phyloP scores from a whole-genome alignment of 2,329 filamentous ascomycete genomes.

The Emergomyces pasteurianus region DNA sequence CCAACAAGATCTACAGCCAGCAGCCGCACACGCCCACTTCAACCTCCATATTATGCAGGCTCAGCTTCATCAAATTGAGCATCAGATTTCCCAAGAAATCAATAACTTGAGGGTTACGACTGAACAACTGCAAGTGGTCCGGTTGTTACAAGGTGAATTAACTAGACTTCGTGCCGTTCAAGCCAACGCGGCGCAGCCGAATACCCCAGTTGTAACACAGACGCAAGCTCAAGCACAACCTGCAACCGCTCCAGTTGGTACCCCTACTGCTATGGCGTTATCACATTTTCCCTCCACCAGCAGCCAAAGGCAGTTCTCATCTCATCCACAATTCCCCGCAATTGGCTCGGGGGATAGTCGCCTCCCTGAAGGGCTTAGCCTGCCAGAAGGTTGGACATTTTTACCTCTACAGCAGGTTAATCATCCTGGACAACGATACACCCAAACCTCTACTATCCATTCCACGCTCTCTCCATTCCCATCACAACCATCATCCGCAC shows the following conservation, averaged over 20 bases:
- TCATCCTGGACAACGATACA: not conserved
- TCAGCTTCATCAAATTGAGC: conserved; percentile 55
- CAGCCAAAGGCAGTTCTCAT: conserved; percentile 20
- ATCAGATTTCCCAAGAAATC: conserved; percentile 57
- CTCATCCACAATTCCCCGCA: conserved; percentile 18
- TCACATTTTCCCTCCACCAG: conserved; percentile 9
- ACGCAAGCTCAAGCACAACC: conserved; percentile 1
- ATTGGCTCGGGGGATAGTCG: conserved; percentile 33
- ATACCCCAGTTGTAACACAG: not conserved
- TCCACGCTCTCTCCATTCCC: not conserved
- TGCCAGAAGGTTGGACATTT: conserved; percentile 43
- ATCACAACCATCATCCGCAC: not conserved
- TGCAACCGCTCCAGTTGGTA: conserved; percentile 1
- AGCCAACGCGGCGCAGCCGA: conserved; percentile 11
- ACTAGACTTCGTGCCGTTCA: conserved; percentile 48
- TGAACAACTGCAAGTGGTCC: conserved; percentile 57
- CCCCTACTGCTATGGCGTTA: conserved; percentile 5
- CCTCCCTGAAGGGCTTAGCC: conserved; percentile 38
- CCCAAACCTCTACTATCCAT: not conserved
- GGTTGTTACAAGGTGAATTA: conserved; percentile 55
- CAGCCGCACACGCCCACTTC: conserved; percentile 1
- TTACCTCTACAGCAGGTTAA: conserved; percentile 32
- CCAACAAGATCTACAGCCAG: conserved; percentile 8
- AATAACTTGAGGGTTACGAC: conserved; percentile 50
- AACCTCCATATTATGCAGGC: conserved; percentile 34